Evolutionary conservation across 2,329 filamentous ascomycete species (phyloP).

Genomic region (Monosporascus sp.): DNA sequence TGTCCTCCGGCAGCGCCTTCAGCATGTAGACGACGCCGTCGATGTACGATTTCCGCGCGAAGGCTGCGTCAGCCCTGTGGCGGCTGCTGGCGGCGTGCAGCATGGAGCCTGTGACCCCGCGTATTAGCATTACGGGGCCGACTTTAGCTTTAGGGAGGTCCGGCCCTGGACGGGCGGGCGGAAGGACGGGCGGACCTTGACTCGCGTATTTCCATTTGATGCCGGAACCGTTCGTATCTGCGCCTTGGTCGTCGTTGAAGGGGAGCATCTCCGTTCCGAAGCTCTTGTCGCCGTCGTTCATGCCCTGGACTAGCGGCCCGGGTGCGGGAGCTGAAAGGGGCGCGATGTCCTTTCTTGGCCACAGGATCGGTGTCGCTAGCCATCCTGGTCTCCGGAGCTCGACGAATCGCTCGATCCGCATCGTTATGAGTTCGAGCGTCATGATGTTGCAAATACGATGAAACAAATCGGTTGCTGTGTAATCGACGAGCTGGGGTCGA

Average conservation of each 20-base stretch:
- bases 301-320: neutral
- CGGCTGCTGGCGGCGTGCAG: slow-evolving; percentile 22
- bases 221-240: slow-evolving; percentile 8
- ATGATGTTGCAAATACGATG: neutral
- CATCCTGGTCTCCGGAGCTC: neutral
- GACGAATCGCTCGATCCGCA: neutral
- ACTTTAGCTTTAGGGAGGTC: neutral
- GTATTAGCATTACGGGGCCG: neutral
- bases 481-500: too few relatives aligned
- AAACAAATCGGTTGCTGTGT: too few relatives aligned
- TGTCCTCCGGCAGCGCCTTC: slow-evolving; percentile 54
- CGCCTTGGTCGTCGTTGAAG: slow-evolving; percentile 11
- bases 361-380: neutral
- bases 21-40: slow-evolving; percentile 60
- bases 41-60: slow-evolving; percentile 59
- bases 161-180: neutral
- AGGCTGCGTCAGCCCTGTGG: slow-evolving; percentile 34
- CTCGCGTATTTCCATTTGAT: slow-evolving; percentile 26
- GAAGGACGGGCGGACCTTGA: slow-evolving; percentile 17
- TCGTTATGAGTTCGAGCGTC: neutral
- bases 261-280: neutral
- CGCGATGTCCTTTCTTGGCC: neutral
- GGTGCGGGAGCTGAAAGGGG: neutral
- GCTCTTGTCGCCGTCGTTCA: neutral
- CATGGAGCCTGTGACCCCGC: slow-evolving; percentile 12